Evolutionary conservation across 1,284 basidiomycete species (phyloP).

Genomic region (Trichosporon sp.): DNA sequence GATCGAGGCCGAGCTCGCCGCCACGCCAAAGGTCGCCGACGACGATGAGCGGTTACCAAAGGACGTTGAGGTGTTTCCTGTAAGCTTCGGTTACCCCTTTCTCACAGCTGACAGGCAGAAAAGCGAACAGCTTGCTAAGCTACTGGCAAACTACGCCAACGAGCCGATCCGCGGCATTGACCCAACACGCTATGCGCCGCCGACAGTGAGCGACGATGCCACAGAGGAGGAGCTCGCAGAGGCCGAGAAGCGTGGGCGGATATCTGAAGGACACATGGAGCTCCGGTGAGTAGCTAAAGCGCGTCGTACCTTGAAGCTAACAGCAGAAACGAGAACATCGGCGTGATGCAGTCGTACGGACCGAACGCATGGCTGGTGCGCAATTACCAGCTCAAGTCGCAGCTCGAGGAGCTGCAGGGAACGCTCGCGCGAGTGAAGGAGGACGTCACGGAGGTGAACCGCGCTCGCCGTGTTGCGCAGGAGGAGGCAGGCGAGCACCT

Average conservation of each 20-base stretch:
- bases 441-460: constrained; percentile 72
- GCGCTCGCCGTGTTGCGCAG: constrained; percentile 69
- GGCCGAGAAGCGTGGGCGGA: constrained; percentile 70
- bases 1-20: constrained; percentile 44
- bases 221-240: constrained; percentile 71
- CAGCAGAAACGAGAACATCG: constrained; percentile 71
- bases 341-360: constrained; percentile 78
- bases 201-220: constrained; percentile 56
- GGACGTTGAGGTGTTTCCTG: constrained; percentile 51
- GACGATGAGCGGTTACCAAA: constrained; percentile 69
- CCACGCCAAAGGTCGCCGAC: constrained; percentile 28
- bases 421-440: constrained; percentile 67
- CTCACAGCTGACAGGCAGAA: constrained; percentile 24
- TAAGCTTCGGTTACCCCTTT: constrained; percentile 17
- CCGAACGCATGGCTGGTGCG: constrained; percentile 85
- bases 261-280: constrained; percentile 84
- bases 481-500: constrained; percentile 44
- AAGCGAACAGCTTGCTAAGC: constrained; percentile 54
- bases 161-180: constrained; percentile 62
- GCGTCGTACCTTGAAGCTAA: neutral
- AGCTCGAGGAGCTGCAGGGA: constrained; percentile 66
- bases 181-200: constrained; percentile 70
- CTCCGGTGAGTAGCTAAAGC: constrained; percentile 57
- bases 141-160: constrained; percentile 61
- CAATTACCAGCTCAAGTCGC: constrained; percentile 78